A percentile compares a stretch with the other conserved stretches of the same genome.
phyloP scores from a whole-genome alignment of 768 basidiomycete genomes.

The Rubroboletus satanas region DNA sequence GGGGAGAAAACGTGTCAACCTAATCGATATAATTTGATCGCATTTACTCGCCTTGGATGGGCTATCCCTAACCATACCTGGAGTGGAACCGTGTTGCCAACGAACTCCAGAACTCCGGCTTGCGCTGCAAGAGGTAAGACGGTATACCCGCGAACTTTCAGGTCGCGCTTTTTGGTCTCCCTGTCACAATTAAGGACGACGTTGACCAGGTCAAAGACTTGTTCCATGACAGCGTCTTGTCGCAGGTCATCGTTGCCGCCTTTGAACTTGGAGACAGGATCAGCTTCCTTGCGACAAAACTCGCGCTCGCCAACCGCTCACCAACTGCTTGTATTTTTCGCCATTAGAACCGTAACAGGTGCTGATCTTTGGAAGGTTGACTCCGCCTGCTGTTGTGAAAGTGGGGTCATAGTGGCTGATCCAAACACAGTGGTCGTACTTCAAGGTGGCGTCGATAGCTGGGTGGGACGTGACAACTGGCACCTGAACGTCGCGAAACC shows the following conservation, averaged over 20 bases:
- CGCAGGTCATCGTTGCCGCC: constrained; percentile 88
- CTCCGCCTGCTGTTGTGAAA: constrained; percentile 70
- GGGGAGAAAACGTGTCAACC: neutral
- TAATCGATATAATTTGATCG: neutral
- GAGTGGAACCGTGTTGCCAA: constrained; percentile 69
- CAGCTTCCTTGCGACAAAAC: neutral
- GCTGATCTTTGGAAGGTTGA: constrained; percentile 79
- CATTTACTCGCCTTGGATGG: constrained; percentile 51
- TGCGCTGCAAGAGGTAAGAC: constrained; percentile 79
- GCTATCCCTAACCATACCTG: constrained; percentile 56
- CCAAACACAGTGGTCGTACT: constrained; percentile 69
- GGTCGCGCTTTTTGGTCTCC: constrained; percentile 66
- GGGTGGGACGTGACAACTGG: constrained; percentile 78
- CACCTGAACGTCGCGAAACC: constrained; percentile 55
- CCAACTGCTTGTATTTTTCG: constrained; percentile 70
- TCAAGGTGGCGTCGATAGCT: constrained; percentile 62
- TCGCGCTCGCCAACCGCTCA: constrained; percentile 35
- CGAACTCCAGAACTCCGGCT: constrained; percentile 90
- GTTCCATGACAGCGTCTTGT: constrained; percentile 99
- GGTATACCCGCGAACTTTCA: constrained; percentile 80
- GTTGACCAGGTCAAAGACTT: constrained; percentile 91
- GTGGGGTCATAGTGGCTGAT: constrained; percentile 56
- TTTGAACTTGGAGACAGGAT: constrained; percentile 65
- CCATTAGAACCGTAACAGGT: constrained; percentile 68
- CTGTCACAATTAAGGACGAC: constrained; percentile 67